These are phyloP conservation scores for Fusarium haematococcum DNA, from an alignment of 2,329 filamentous ascomycete genomes.

Conservation along the genomic window DNA sequence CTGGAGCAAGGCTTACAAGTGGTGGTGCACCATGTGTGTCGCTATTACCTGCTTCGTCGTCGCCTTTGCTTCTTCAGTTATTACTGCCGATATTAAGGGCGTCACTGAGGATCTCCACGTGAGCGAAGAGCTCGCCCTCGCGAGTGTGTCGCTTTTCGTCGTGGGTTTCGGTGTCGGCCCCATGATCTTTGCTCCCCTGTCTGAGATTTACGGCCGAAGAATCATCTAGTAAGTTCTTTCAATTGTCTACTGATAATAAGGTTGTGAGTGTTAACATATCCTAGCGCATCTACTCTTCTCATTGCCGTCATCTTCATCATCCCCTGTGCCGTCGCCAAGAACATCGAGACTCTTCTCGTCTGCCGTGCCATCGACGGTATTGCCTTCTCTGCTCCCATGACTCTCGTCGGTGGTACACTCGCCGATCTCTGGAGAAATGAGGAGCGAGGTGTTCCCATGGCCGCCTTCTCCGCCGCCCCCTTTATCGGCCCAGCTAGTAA, in stretches of 20 bases:
- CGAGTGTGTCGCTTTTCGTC: conserved; percentile 82
- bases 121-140: conserved; percentile 77
- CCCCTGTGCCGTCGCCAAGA: conserved; percentile 80
- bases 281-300: conserved; percentile 69
- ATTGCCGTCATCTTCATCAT: conserved; percentile 84
- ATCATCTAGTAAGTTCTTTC: conserved; percentile 70
- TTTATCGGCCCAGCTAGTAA: conserved; percentile 81
- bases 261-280: background rate
- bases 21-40: conserved; percentile 89
- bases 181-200: conserved; percentile 83
- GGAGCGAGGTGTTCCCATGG: conserved; percentile 88
- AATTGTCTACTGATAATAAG: background rate
- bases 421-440: conserved; percentile 88
- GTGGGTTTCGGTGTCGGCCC: conserved; percentile 85
- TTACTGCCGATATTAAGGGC: conserved; percentile 80
- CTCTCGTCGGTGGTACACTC: conserved; percentile 83
- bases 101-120: conserved; percentile 74
- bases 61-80: conserved; percentile 77
- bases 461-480: conserved; percentile 84
- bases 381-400: conserved; percentile 88
- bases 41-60: conserved; percentile 81
- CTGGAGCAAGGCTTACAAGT: conserved; percentile 82
- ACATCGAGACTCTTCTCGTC: conserved; percentile 80
- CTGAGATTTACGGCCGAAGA: conserved; percentile 78
- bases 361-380: conserved; percentile 85